phyloP scores from a whole-genome alignment of 78 protist genomes.

The Mastigamoeba balamuthi region DNA sequence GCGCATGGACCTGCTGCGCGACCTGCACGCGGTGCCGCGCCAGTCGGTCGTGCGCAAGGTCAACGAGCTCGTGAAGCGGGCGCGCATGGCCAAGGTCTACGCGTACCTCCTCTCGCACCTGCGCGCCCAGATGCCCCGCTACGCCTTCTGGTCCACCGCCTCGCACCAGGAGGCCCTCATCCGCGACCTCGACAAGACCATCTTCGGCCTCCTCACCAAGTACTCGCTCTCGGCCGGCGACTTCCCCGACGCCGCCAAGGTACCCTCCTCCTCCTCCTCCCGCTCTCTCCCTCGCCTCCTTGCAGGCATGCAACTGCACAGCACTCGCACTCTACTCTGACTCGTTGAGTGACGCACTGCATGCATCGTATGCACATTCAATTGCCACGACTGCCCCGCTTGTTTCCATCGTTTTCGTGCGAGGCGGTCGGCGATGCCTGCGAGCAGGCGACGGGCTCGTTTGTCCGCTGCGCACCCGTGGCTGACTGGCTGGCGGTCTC shows the following conservation, averaged over 20 bases:
- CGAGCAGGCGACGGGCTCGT: no score
- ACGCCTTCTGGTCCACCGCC: constrained; percentile 44
- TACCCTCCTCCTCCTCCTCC: no score
- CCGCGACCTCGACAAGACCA: constrained; percentile 28
- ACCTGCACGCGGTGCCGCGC: not conserved
- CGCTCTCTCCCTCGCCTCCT: no score
- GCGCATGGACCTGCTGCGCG: constrained; percentile 18
- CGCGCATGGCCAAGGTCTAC: constrained; percentile 53
- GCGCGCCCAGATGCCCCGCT: constrained; percentile 54
- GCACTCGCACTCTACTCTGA: no score
- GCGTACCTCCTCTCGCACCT: constrained; percentile 40
- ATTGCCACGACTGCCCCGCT: no score
- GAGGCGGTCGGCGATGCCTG: no score
- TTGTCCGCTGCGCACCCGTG: no score
- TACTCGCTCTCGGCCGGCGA: constrained; percentile 47
- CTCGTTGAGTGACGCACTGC: no score
- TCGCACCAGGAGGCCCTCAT: constrained; percentile 46
- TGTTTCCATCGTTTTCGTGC: no score
- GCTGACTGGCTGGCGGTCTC: no score
- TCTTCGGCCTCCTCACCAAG: constrained; percentile 6
- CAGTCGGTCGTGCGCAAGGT: not conserved
- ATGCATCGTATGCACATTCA: no score
- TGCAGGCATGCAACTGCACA: no score
- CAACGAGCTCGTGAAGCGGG: constrained; percentile 75
- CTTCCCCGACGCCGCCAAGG: constrained; percentile 55